phyloP scores from a whole-genome alignment of 768 basidiomycete genomes.

The Cyathus striatus region DNA sequence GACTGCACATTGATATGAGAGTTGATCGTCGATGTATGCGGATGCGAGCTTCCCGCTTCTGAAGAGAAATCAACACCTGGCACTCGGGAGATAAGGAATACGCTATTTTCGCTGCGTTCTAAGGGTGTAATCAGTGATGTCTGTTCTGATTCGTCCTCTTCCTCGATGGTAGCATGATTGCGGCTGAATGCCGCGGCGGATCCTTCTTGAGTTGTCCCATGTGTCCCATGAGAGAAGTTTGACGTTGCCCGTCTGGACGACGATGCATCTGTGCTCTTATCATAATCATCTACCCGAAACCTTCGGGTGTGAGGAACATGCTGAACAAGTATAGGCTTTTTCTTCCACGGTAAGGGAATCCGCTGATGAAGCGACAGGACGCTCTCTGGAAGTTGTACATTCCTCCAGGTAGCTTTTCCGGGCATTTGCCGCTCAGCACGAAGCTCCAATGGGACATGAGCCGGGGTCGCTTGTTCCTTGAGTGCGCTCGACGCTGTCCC shows the following conservation, averaged over 20 bases:
- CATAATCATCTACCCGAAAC: conserved; percentile 13
- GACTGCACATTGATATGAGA: conserved; percentile 11
- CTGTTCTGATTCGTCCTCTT: conserved; percentile 11
- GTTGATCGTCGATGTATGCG: conserved; percentile 1
- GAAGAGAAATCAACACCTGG: conserved; percentile 8
- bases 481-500: no score
- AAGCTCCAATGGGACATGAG: no score
- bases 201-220: not conserved
- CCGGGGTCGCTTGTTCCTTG: no score
- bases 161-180: conserved; percentile 9
- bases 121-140: conserved; percentile 8
- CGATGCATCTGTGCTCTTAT: conserved; percentile 6
- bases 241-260: not conserved
- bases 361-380: no score
- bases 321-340: conserved; percentile 8
- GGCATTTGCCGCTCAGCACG: conserved; percentile 4
- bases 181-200: conserved; percentile 3
- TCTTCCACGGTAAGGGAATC: conserved; percentile 10
- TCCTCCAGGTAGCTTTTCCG: conserved; percentile 6
- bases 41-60: conserved; percentile 11
- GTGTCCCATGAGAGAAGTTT: not conserved
- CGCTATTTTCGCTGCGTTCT: conserved; percentile 8
- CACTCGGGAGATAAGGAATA: conserved; percentile 12
- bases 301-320: conserved; percentile 6
- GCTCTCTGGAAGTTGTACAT: conserved; percentile 5